These are phyloP conservation scores for Friedmanniomyces simplex DNA, from an alignment of 495 filamentous ascomycete genomes.

Conservation along the genomic window DNA sequence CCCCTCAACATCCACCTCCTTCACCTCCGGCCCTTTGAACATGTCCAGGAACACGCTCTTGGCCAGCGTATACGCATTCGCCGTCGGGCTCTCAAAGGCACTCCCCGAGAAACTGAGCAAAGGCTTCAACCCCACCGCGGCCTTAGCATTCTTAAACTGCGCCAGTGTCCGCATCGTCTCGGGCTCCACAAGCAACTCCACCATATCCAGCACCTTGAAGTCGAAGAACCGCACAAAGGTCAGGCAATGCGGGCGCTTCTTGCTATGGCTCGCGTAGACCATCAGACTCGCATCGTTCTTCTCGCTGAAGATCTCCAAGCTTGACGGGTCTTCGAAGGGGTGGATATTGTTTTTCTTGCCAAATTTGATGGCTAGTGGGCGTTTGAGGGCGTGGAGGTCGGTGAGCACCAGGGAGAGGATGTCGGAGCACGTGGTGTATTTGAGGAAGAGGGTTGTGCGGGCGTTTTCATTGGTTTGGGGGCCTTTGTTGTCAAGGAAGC, in stretches of 20 bases:
- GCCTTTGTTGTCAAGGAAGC: slow-evolving; percentile 78
- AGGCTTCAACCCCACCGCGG: slow-evolving; percentile 72
- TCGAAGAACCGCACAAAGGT: slow-evolving; percentile 76
- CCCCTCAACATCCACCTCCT: slow-evolving; percentile 84
- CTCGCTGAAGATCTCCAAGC: slow-evolving; percentile 81
- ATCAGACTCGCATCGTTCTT: slow-evolving; percentile 87
- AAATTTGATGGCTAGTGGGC: slow-evolving; percentile 72
- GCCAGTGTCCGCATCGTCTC: slow-evolving; percentile 53
- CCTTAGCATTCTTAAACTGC: slow-evolving; percentile 75
- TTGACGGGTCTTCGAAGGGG: slow-evolving; percentile 82
- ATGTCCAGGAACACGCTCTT: slow-evolving; percentile 86
- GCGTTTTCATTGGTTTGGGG: slow-evolving; percentile 82
- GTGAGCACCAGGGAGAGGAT: slow-evolving; percentile 67
- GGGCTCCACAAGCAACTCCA: slow-evolving; percentile 70
- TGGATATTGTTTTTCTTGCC: slow-evolving; percentile 90
- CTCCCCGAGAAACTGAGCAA: slow-evolving; percentile 79
- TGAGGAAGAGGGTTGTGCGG: slow-evolving; percentile 77
- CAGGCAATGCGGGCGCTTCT: slow-evolving; percentile 86
- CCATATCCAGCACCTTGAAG: slow-evolving; percentile 82
- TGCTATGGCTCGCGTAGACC: slow-evolving; percentile 70
- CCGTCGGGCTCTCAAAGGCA: slow-evolving; percentile 65
- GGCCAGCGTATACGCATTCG: slow-evolving; percentile 64
- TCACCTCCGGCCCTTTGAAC: slow-evolving; percentile 65
- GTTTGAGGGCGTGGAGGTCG: slow-evolving; percentile 72
- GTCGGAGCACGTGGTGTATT: slow-evolving; percentile 68